Base-by-base conservation (phyloP, 2,329 filamentous ascomycete genomes). In the Bertia moriformis region DNA sequence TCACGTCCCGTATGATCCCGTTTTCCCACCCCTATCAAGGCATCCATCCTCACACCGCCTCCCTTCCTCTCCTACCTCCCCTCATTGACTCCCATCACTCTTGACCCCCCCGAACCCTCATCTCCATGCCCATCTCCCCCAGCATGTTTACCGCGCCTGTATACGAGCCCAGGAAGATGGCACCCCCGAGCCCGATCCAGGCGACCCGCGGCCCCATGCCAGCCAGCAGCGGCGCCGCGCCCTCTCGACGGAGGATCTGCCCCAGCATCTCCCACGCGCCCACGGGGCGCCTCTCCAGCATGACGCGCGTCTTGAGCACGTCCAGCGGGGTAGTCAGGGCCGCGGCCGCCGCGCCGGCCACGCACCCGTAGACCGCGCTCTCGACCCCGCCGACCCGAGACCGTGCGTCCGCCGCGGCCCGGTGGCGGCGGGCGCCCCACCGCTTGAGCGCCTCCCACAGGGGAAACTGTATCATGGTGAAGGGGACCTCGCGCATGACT, bases 391-490 rank as follows among this genome's bases (percentile, higher is more conserved):
- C 71, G 2, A 91, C 65, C 52, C 69, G 61, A 46, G 47, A 2
- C 52, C 49, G n/a, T 45, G 48, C 3, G 38, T 44, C 45, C 44
- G 1, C 43, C 43, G 18, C 27, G 39, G 0, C 37, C 30, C 14
- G 15, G 4, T 43, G 45, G 36, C 62, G 54, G 37, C 65, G 57
- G 29, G 61, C 50, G 4, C 77, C 67, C 71, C 75, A 84, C 32
- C 67, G 66, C 69, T 95, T 96, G 69, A 96, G 73, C 3, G 71
- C 78, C 61, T 98, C 91, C 91, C 91, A 98, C 45, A 98, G 70
- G 36, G 91, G 93, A 56, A 98, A 98, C 60, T 98, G 91, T 45
- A 98, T 83, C 7, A 95, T 79, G 2, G 91, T 96, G 53, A 98
- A 98, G 3, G 91, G 91, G 44, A 98, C 88, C 65, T 98, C 91